These are phyloP conservation scores for Handroanthus guayacan DNA, from an alignment of 257 asterid species.

Conservation along the genomic window DNA sequence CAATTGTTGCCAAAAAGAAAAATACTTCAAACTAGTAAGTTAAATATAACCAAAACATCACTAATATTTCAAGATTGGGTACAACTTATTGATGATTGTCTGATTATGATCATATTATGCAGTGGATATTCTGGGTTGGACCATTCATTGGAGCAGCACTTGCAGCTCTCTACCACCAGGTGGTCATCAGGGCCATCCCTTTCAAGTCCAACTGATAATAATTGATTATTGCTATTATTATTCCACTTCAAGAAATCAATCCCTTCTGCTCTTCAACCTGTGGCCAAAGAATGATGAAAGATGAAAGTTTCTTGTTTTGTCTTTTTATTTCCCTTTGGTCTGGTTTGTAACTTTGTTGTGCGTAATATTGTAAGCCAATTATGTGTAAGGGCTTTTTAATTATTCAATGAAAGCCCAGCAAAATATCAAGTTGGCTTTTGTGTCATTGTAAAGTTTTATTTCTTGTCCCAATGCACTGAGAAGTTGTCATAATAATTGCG, in stretches of 20 bases:
- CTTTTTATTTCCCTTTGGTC: slow-evolving; percentile 24
- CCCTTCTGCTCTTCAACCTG: slow-evolving; percentile 8
- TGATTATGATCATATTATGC: slow-evolving; percentile 18
- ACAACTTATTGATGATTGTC: not conserved
- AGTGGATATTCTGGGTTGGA: slow-evolving; percentile 61
- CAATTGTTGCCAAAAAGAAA: too few relatives aligned
- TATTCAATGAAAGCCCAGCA: slow-evolving; percentile 20
- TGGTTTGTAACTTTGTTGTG: slow-evolving; percentile 12
- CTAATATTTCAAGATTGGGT: not conserved
- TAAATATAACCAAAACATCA: not conserved
- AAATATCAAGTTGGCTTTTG: not conserved
- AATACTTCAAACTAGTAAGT: too few relatives aligned
- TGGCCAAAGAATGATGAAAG: slow-evolving; percentile 23
- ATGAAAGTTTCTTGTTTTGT: slow-evolving; percentile 9
- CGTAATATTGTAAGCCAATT: slow-evolving; percentile 1
- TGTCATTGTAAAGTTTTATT: not conserved
- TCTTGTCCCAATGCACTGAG: too few relatives aligned
- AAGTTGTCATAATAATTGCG: too few relatives aligned
- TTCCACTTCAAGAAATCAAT: not conserved
- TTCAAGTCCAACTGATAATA: slow-evolving; percentile 46
- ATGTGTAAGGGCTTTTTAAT: slow-evolving; percentile 19
- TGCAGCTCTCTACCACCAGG: slow-evolving; percentile 51
- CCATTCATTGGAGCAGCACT: slow-evolving; percentile 59
- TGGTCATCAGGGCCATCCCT: slow-evolving; percentile 58
- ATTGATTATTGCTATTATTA: not conserved